Conservation (phyloP, 1,284 basidiomycete species). For the Ustilago crameri region DNA sequence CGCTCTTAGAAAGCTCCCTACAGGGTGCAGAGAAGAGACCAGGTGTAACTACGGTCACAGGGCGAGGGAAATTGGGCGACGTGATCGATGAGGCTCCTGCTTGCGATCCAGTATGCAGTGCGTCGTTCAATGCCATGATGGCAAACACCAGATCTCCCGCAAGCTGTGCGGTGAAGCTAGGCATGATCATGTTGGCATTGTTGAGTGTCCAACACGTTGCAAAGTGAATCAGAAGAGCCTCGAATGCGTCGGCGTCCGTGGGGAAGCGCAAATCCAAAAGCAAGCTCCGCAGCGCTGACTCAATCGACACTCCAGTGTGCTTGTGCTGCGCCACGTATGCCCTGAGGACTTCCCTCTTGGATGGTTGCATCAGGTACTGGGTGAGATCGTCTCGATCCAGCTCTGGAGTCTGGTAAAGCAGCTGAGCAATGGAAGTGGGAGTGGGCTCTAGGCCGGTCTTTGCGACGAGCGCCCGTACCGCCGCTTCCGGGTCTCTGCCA, state of each 20-base stretch:
- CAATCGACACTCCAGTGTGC: constrained; percentile 82
- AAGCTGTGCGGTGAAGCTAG: constrained; percentile 67
- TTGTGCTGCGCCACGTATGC: constrained; percentile 88
- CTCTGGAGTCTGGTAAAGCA: constrained; percentile 85
- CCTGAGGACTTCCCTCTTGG: constrained; percentile 79
- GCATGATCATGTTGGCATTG: constrained; percentile 72
- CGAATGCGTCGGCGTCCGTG: constrained; percentile 78
- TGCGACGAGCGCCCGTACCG: constrained; percentile 60
- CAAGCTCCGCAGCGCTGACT: constrained; percentile 88
- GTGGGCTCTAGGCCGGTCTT: constrained; percentile 48
- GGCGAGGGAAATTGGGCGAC: constrained; percentile 28
- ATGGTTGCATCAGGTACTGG: constrained; percentile 77
- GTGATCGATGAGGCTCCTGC: constrained; percentile 12
- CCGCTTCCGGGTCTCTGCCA: constrained; percentile 63
- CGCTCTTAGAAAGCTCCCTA: constrained; percentile 29
- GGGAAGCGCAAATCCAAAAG: constrained; percentile 78
- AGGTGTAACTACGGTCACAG: constrained; percentile 33
- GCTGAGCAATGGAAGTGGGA: constrained; percentile 76
- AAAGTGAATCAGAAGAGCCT: constrained; percentile 76
- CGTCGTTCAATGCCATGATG: constrained; percentile 83
- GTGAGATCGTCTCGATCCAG: constrained; percentile 86
- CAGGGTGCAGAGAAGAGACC: constrained; percentile 49
- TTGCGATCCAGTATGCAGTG: constrained; percentile 49
- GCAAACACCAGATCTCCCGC: constrained; percentile 77
- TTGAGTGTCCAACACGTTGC: constrained; percentile 87